Base-by-base conservation (phyloP, 2,329 filamentous ascomycete genomes). In the Macrophomina pseudophaseolina region DNA sequence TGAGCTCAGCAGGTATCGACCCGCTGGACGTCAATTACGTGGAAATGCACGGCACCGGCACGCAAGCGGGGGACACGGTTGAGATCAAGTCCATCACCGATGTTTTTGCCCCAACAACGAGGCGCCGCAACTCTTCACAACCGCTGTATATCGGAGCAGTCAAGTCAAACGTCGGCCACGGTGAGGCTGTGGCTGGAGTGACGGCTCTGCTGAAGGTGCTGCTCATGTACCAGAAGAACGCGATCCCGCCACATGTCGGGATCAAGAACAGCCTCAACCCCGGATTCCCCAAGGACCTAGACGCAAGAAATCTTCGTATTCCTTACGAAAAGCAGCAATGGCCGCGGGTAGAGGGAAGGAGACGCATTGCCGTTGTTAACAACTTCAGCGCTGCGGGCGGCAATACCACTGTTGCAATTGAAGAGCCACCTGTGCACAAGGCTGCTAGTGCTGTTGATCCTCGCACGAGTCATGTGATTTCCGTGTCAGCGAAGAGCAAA, bases 261-360 rank as follows among this genome's bases (percentile, higher is more conserved):
- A 90, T 92, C 79, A 91, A 91, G 77, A 82, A 78, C 2, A 80
- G 83, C 69, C 86, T 90, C 70, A 90, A 90, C 76, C 83, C 82
- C 71, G 83, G 80, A 1, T 88, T 89, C 71, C 86, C 87, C 0
- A 79, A 79, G 30, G 86, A 90, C 68, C 76, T 90, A 0, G 79
- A 80, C 0, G 79, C 83, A n/a, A 82, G 87, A 40, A 86, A 87
- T 48, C 82, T 89, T 52, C 82, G 85, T 70, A 88, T 90, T 70
- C 83, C 87, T 1, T 81, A 85, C 68, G 79, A 87, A 69, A 74
- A 81, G 60, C 85, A 73, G 0, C 70, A 75, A 1, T 83, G 81
- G 70, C 76, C 23, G 59, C 32, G 52, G 32, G 44, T 54, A 9
- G 42, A 11, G 28, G 53, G 28, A 11, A 33, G 35, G 32, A 66